phyloP scores from a whole-genome alignment of 2,329 filamentous ascomycete genomes.

The Xenosphaeropsis pyriputrescens region DNA sequence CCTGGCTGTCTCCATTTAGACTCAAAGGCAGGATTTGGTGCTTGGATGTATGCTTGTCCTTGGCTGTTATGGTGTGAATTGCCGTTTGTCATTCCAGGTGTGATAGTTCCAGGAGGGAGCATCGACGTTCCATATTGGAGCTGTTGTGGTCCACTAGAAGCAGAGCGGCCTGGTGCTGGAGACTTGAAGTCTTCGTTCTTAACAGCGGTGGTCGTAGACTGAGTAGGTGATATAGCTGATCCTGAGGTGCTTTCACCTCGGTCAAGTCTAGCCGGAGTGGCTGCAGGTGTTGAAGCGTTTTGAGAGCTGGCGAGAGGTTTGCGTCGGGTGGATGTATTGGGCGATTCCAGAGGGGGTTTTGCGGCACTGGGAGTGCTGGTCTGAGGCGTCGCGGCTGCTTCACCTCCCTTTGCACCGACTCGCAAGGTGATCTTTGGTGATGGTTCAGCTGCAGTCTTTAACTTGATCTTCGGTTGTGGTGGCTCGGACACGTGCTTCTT shows the following conservation, averaged over 20 bases:
- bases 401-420: conserved; percentile 43
- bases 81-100: conserved; percentile 9
- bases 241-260: conserved; percentile 15
- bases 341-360: conserved; percentile 6
- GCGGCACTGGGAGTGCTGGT: conserved; percentile 22
- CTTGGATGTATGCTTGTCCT: conserved; percentile 16
- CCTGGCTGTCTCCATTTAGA: conserved; percentile 24
- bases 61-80: conserved; percentile 13
- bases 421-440: conserved; percentile 59
- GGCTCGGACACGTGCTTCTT: conserved; percentile 61
- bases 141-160: conserved; percentile 14
- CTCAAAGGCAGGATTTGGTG: conserved; percentile 22
- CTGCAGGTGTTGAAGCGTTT: conserved; percentile 9
- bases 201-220: conserved; percentile 16
- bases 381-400: conserved; percentile 26
- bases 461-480: conserved; percentile 61
- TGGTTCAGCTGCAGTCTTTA: conserved; percentile 42
- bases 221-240: conserved; percentile 16
- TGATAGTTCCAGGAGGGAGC: conserved; percentile 13
- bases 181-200: conserved; percentile 20
- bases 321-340: conserved; percentile 10
- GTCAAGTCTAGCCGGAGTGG: conserved; percentile 14
- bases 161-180: conserved; percentile 12
- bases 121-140: conserved; percentile 18
- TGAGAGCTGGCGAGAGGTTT: conserved; percentile 14